Conservation (phyloP, 2,329 filamentous ascomycete genomes). For the Mycosphaerelloides madeirae region DNA sequence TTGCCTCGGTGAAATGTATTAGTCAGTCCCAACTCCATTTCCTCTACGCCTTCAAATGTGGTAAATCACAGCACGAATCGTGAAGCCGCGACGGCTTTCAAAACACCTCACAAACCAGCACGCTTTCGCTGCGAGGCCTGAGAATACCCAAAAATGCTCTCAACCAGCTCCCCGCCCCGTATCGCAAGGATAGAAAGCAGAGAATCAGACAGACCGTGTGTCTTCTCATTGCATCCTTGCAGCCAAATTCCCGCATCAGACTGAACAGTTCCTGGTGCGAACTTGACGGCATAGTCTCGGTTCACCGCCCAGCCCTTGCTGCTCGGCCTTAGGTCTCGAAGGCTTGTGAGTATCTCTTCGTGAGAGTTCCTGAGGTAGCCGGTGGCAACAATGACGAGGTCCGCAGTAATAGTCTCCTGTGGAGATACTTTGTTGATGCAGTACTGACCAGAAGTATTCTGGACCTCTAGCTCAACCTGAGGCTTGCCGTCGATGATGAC, state of each 20-base stretch:
- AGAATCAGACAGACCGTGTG: constrained; percentile 67
- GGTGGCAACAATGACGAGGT: constrained; percentile 79
- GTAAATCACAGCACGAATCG: no score
- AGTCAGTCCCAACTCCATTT: no score
- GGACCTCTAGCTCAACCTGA: constrained; percentile 56
- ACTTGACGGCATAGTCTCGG: constrained; percentile 74
- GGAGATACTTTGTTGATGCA: constrained; percentile 33
- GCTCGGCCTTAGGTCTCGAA: constrained; percentile 62
- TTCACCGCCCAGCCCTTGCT: constrained; percentile 59
- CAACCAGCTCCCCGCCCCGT: constrained; percentile 36
- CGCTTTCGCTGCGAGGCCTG: constrained; percentile 1
- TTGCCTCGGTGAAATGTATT: no score
- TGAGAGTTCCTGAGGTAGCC: constrained; percentile 79
- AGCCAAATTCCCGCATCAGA: constrained; percentile 77
- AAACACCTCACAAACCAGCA: neutral
- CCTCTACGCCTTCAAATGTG: no score
- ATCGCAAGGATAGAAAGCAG: constrained; percentile 35
- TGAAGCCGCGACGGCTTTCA: no score
- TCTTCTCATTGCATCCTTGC: constrained; percentile 89
- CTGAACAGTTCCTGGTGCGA: constrained; percentile 64
- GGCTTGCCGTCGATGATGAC: constrained; percentile 34
- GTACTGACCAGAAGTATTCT: constrained; percentile 45
- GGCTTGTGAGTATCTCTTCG: constrained; percentile 65
- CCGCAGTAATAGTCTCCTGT: constrained; percentile 64
- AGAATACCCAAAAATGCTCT: constrained; percentile 33